Evolutionary conservation across 352 stramenopile genomes (phyloP), one percentile per base, ranked within the genome.

Genomic region (Globisporangium uncinulatum): DNA sequence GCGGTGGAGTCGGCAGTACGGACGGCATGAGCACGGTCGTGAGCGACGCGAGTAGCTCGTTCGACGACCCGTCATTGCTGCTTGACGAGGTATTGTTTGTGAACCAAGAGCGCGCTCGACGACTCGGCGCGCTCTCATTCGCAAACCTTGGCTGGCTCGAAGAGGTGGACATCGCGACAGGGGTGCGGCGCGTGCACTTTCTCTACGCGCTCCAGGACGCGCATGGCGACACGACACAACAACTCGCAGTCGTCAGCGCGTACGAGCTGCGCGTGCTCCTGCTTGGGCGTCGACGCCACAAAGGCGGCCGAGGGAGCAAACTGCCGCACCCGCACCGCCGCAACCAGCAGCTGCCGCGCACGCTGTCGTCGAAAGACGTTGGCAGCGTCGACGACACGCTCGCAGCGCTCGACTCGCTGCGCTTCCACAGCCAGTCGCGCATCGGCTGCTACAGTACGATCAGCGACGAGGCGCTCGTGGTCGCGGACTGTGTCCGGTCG

Each of bases 381-480:
- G 48, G 55, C 7, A 64, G 67, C 7, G 44, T n/a, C n/a, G 54
- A 37, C 0, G 53, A 67, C 29, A 61, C 65, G 11, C 34, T 83
- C 36, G 49, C 54, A n/a, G 47, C 47, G 7, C 46, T 74, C 31
- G 68, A 66, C 45, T 37, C 53, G 13, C 44, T 91, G 14, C 78
- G 82, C 14, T 82, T 92, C 49, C 82, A 92, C 52, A 79, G 71
- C 46, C 77, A 71, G n/a, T 81, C 79, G 1, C 77, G 80, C 6
- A 83, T 89, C 48, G 80, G 76, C 11, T 87, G 72, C 69, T 92
- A 92, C 64, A 87, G 82, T 48, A 76, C 73, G 14, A 92, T 92
- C 48, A 69, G 58, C 9, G 65, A 79, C 19, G 82, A 92, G 48
- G 74, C 69, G 1, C 62, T 74, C 0, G 62, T 75, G 1, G 61